These are phyloP conservation scores for Auxenochlorella protothecoides DNA, from an alignment of 139 green algal species.

Conservation along the genomic window DNA sequence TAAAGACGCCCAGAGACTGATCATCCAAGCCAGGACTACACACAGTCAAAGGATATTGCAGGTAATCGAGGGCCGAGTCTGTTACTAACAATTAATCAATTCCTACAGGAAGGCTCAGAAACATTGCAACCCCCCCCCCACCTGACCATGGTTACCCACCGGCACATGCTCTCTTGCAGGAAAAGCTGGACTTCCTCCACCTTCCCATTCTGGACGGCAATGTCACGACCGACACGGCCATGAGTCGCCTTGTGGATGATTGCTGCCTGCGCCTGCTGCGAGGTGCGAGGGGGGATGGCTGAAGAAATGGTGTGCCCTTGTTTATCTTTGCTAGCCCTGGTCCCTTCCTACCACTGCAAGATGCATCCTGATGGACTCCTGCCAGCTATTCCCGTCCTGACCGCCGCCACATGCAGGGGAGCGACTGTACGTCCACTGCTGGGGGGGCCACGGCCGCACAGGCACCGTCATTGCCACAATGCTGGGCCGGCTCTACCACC, in stretches of 20 bases:
- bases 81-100: too few species aligned
- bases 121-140: too few species aligned
- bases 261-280: conserved; percentile 58
- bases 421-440: conserved; percentile 72
- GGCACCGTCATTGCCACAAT: conserved; percentile 52
- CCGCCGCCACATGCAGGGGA: conserved; percentile 3
- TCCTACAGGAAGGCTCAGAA: too few species aligned
- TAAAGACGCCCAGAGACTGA: conserved; percentile 62
- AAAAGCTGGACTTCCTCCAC: conserved; percentile 69
- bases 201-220: conserved; percentile 67
- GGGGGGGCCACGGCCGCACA: conserved; percentile 54
- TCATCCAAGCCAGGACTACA: conserved; percentile 45
- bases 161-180: background rate
- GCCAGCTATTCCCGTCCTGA: conserved; percentile 9
- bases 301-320: too few species aligned
- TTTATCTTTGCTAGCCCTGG: too few species aligned
- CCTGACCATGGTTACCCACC: too few species aligned
- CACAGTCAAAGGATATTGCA: conserved; percentile 40
- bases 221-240: conserved; percentile 47
- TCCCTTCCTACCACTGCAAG: too few species aligned
- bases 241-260: conserved; percentile 57
- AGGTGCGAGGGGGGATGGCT: conserved; percentile 11
- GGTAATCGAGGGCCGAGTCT: background rate
- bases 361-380: too few species aligned
- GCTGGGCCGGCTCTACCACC: conserved; percentile 55